These are phyloP conservation scores for Debaryomyces sp. DNA, from an alignment of 1,139 yeast genomes.

Conservation along the genomic window DNA sequence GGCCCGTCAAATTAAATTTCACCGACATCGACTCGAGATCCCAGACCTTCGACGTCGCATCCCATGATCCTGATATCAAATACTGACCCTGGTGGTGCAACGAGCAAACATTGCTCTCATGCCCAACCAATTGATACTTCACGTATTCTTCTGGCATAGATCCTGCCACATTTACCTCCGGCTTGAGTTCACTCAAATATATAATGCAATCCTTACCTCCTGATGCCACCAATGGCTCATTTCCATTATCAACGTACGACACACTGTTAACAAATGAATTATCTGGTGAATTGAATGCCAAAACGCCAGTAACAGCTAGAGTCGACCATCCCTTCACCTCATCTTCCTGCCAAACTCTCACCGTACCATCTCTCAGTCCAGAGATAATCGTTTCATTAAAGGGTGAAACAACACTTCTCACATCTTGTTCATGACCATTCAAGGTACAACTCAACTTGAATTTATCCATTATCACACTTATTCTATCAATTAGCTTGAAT, in stretches of 20 bases:
- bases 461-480: slow-evolving; percentile 7
- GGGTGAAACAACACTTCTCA: slow-evolving; percentile 58
- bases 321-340: slow-evolving; percentile 17
- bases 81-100: slow-evolving; percentile 45
- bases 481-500: not conserved
- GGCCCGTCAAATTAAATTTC: slow-evolving; percentile 64
- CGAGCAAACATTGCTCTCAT: slow-evolving; percentile 76
- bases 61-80: slow-evolving; percentile 89
- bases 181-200: slow-evolving; percentile 43
- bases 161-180: slow-evolving; percentile 19
- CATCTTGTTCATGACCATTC: slow-evolving; percentile 79
- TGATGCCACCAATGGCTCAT: slow-evolving; percentile 51
- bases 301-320: slow-evolving; percentile 31
- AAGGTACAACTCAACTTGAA: slow-evolving; percentile 56
- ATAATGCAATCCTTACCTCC: slow-evolving; percentile 80
- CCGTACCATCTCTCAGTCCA: slow-evolving; percentile 83
- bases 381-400: slow-evolving; percentile 55
- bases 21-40: slow-evolving; percentile 35
- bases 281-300: slow-evolving; percentile 52
- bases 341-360: slow-evolving; percentile 58
- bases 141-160: slow-evolving; percentile 24
- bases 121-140: slow-evolving; percentile 60
- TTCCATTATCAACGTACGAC: slow-evolving; percentile 38
- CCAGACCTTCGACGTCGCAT: slow-evolving; percentile 86
- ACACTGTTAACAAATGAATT: slow-evolving; percentile 68